Evolutionary conservation across 73 alveolate genomes (phyloP).

Genomic region (Paramecium caudatum): DNA sequence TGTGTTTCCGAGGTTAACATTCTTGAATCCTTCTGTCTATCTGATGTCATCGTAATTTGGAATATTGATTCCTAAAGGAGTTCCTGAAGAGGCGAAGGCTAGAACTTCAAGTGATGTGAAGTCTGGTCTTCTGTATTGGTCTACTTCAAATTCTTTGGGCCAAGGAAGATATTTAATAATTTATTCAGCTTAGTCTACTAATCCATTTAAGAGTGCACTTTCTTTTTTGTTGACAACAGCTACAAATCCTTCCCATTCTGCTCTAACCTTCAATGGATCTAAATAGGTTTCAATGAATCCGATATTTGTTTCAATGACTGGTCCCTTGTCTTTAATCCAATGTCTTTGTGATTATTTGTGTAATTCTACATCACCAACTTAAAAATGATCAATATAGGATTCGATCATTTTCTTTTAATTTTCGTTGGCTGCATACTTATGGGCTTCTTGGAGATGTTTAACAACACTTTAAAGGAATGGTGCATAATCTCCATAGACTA

Average conservation of each 20-base stretch:
- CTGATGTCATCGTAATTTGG: slow-evolving; percentile 97
- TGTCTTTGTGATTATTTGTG: slow-evolving; percentile 86
- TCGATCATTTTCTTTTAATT: slow-evolving; percentile 81
- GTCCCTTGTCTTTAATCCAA: slow-evolving; percentile 90
- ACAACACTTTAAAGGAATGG: slow-evolving; percentile 83
- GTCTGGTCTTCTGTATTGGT: slow-evolving; percentile 86
- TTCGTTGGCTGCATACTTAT: slow-evolving; percentile 80
- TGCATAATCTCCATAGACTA: slow-evolving; percentile 91
- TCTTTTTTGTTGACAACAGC: slow-evolving; percentile 93
- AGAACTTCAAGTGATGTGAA: slow-evolving; percentile 93
- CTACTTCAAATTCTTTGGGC: slow-evolving; percentile 96
- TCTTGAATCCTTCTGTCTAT: slow-evolving; percentile 92
- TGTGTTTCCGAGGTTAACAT: slow-evolving; percentile 87
- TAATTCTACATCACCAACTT: slow-evolving; percentile 82
- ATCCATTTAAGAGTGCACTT: slow-evolving; percentile 81
- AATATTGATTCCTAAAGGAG: slow-evolving; percentile 95
- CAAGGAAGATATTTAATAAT: slow-evolving; percentile 93
- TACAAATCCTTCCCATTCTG: slow-evolving; percentile 93
- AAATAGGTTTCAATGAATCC: slow-evolving; percentile 93
- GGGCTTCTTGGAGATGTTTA: slow-evolving; percentile 82
- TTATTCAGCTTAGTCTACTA: slow-evolving; percentile 87
- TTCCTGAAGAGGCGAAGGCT: slow-evolving; percentile 90
- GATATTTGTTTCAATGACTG: slow-evolving; percentile 84
- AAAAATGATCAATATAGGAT: slow-evolving; percentile 84
- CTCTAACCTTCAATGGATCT: slow-evolving; percentile 96